Conservation (phyloP, 345 rosid genomes). For the Eucalyptus tenuipes region DNA sequence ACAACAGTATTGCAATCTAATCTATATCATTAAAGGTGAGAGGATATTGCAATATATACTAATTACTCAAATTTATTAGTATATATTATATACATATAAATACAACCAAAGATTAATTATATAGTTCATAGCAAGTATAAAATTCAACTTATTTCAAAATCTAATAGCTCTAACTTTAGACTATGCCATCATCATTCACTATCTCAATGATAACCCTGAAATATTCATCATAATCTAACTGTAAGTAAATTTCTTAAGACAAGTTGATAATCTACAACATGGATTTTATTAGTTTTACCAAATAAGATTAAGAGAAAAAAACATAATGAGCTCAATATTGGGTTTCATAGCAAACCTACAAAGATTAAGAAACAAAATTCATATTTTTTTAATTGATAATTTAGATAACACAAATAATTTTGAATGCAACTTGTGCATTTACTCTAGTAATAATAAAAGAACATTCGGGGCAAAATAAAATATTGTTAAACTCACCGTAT, state of each 20-base stretch:
- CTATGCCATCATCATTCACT: background rate
- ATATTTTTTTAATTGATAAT: background rate
- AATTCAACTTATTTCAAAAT: background rate
- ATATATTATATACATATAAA: background rate
- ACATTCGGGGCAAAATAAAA: background rate
- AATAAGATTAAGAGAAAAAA: background rate
- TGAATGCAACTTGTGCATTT: background rate
- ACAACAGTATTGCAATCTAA: background rate
- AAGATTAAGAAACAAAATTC: background rate
- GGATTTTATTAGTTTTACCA: background rate
- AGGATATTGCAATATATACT: background rate
- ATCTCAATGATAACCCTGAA: background rate
- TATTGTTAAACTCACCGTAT: conserved; percentile 30
- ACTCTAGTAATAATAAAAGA: background rate
- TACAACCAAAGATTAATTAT: background rate
- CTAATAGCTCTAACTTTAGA: background rate
- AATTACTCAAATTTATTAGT: background rate
- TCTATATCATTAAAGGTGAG: background rate
- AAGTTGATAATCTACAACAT: background rate
- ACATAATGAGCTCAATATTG: background rate
- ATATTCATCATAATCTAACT: background rate
- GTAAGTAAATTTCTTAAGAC: background rate
- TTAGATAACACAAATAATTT: background rate
- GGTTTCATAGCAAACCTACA: background rate
- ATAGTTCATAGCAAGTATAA: background rate